Base-by-base conservation (phyloP, 768 basidiomycete species). In the Termitomyces bulborhizus region DNA sequence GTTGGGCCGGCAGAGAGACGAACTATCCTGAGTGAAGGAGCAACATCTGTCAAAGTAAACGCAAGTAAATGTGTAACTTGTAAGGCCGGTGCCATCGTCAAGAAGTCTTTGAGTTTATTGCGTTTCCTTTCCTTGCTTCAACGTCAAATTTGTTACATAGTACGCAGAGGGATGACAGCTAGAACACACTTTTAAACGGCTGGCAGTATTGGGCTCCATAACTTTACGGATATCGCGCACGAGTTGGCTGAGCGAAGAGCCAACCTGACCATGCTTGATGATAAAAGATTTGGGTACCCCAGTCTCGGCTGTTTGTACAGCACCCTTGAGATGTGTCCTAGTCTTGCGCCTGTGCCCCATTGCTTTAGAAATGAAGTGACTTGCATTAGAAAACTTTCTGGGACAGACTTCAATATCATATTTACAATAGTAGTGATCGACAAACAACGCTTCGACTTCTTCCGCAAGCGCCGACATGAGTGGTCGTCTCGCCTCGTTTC, bases 181-280 rank as follows among this genome's bases (percentile, higher is more conserved):
- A 46, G 27, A 24, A 74, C 74, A 60, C 58, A 96, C 95, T 72
- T 76, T 85, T n/a, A 99, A 79, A 48, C 97, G 81, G 59, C 86
- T 87, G 18, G 96, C 97, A 13, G 97, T 99, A 65, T 98, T 93
- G 57, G 97, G 97, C 68, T 99, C 97, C 91, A 99, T 92, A 57
- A 97, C 91, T 70, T 91, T 90, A 65, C 97, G 79, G 65, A 97
- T 75, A 72, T 99, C 96, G 54, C 90, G 82, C 18, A 98, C 95
- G 37, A 99, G 86, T 65, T 94, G 91, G 4, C 85, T 73, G 54
- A 98, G 75, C 7, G 92, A 93, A 47, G 81, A 76, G 18, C 97
- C 96, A 31, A 98, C 94, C 55, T 86, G 84, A 40, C 97, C 97
- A 73, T 95, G 92, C 69, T 95, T 96, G 67, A 99, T 90, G 56